A percentile compares a stretch with the other conserved stretches of the same genome.
Evolutionary conservation across 148 eudicot species (phyloP).

Genomic region (Rhododendron vialii): DNA sequence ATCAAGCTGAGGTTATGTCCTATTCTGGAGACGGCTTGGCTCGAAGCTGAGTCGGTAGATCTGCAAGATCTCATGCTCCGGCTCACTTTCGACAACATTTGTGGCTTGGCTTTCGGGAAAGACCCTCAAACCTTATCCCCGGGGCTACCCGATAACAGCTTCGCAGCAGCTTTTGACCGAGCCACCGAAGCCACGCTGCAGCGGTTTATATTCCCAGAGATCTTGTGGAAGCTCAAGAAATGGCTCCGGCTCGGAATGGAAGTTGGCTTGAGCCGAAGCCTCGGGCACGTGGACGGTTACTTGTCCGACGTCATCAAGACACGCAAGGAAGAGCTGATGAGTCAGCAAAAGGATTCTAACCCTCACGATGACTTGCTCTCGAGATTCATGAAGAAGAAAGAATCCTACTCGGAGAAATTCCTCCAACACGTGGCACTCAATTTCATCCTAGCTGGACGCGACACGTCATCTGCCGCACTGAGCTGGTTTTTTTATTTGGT

Average conservation of each 20-base stretch:
- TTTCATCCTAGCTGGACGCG: no score
- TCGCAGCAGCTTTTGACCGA: conserved; percentile 68
- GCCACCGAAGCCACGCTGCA: conserved; percentile 89
- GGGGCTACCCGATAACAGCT: conserved; percentile 60
- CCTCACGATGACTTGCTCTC: no score
- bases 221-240: conserved; percentile 78
- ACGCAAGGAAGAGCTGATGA: conserved; percentile 65
- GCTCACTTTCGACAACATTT: conserved; percentile 84
- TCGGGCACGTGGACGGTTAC: conserved; percentile 61
- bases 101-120: conserved; percentile 79
- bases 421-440: no score
- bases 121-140: conserved; percentile 75
- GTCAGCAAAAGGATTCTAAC: conserved; percentile 33
- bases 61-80: conserved; percentile 78
- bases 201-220: conserved; percentile 65
- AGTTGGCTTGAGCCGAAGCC: conserved; percentile 68
- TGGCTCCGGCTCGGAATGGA: conserved; percentile 91
- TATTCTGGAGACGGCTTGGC: conserved; percentile 45
- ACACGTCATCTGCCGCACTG: no score
- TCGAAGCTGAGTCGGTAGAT: conserved; percentile 51
- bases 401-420: no score
- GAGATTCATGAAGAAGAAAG: no score
- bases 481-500: conserved; percentile 48
- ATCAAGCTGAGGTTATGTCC: conserved; percentile 60
- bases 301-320: conserved; percentile 58